Conservation (phyloP, 106 monocot species). For the Acanthochlamys bracteata region DNA sequence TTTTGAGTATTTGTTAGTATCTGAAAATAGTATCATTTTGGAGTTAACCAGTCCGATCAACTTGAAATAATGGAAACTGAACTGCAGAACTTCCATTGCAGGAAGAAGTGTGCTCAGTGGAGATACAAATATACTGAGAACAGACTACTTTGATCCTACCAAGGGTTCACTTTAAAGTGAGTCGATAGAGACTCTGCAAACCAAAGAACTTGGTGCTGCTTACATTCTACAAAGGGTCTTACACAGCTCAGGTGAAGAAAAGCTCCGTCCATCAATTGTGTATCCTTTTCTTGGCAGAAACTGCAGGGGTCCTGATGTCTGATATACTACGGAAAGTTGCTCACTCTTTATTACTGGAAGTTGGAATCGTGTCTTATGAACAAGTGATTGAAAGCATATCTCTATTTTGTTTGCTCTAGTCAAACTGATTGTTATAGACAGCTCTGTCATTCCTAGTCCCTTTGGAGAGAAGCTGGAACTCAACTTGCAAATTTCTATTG, state of each 20-base stretch:
- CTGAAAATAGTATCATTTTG: constrained; percentile 5
- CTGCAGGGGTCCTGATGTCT: constrained; percentile 52
- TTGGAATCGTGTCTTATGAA: constrained; percentile 66
- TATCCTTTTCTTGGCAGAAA: constrained; percentile 62
- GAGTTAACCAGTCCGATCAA: background rate
- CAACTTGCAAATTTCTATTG: too few relatives aligned
- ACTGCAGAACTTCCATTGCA: too few relatives aligned
- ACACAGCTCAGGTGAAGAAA: constrained; percentile 54
- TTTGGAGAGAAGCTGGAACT: too few relatives aligned
- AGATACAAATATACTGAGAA: background rate
- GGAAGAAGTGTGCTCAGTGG: constrained; percentile 1
- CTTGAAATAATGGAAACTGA: background rate
- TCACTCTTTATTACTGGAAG: constrained; percentile 59
- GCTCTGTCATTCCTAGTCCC: too few relatives aligned
- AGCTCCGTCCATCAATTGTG: constrained; percentile 35
- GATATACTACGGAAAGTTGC: constrained; percentile 44
- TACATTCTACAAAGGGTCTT: constrained; percentile 58
- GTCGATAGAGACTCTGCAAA: constrained; percentile 43
- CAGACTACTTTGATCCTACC: constrained; percentile 4
- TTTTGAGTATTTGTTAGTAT: constrained; percentile 48
- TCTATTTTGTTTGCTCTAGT: too few relatives aligned
- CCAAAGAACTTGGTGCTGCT: constrained; percentile 60
- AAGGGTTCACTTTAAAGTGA: constrained; percentile 25
- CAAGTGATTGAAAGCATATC: too few relatives aligned
- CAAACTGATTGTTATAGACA: too few relatives aligned